Conservation (phyloP, 1,139 yeast species). For the Suhomyces chickasaworum region DNA sequence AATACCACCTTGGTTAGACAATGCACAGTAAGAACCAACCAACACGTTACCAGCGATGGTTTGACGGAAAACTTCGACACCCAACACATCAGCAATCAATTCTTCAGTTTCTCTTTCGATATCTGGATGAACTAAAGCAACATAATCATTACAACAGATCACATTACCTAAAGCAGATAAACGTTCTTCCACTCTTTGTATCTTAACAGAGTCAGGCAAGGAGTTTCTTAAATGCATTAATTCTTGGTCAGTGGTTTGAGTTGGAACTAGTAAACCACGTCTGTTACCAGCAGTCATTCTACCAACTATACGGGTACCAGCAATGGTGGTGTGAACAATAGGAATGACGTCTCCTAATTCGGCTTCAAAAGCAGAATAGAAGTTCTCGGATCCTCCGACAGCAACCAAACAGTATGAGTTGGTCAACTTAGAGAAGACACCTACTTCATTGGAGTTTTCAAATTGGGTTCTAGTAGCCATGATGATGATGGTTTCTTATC, state of each 20-base stretch:
- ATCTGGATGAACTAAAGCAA: constrained; percentile 98
- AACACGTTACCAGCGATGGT: constrained; percentile 97
- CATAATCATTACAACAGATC: constrained; percentile 98
- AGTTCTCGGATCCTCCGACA: constrained; percentile 97
- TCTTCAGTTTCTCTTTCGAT: constrained; percentile 99
- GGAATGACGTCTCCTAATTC: constrained; percentile 96
- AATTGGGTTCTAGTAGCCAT: constrained; percentile 66
- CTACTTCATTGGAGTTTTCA: constrained; percentile 98
- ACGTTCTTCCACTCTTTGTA: constrained; percentile 97
- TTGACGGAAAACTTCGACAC: constrained; percentile 98
- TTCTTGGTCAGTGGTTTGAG: constrained; percentile 99
- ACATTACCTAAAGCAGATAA: constrained; percentile 96
- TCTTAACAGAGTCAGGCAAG: constrained; percentile 92
- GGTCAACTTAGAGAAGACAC: constrained; percentile 95
- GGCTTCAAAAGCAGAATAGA: constrained; percentile 96
- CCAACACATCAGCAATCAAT: constrained; percentile 96
- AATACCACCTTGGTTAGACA: constrained; percentile 96
- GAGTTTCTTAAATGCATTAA: constrained; percentile 96
- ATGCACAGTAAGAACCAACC: constrained; percentile 93
- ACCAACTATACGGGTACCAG: constrained; percentile 97
- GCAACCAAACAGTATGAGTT: constrained; percentile 96
- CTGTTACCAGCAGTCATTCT: constrained; percentile 99
- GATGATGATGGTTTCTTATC: constrained; percentile 1
- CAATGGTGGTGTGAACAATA: constrained; percentile 94
- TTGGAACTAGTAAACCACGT: constrained; percentile 94